Evolutionary conservation across 352 stramenopile genomes (phyloP).

Genomic region (Poterioochromonas sp.): DNA sequence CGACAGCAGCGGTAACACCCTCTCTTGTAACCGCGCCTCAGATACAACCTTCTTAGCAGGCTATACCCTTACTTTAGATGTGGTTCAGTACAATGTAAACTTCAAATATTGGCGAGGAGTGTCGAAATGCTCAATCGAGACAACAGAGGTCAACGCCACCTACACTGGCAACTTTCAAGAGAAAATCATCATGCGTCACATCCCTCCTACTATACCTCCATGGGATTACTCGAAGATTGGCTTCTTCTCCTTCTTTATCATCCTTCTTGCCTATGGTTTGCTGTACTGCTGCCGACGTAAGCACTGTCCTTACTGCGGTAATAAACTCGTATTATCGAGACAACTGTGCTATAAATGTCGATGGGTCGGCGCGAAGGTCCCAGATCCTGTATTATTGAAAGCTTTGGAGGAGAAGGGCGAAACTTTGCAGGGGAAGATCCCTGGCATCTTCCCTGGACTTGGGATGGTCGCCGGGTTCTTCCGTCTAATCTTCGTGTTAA

Average conservation of each 20-base stretch:
- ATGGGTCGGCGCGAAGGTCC: not conserved
- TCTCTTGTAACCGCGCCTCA: not conserved
- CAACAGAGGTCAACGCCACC: not conserved
- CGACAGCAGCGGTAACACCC: not conserved
- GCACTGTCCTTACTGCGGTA: not conserved
- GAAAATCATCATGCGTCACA: conserved; percentile 29
- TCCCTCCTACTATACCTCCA: not conserved
- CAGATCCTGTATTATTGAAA: conserved; percentile 21
- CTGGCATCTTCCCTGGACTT: not conserved
- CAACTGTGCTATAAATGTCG: conserved; percentile 18
- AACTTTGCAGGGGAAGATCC: not conserved
- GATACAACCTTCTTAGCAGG: not conserved
- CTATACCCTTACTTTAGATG: not conserved
- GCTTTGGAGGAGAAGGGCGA: conserved; percentile 22
- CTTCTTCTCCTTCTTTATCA: not conserved
- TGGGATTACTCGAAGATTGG: not conserved
- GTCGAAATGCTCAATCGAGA: not conserved
- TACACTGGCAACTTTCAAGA: not conserved
- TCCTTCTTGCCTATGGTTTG: conserved; percentile 16
- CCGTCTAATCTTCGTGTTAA: no score
- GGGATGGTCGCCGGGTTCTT: not conserved
- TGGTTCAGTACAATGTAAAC: conserved; percentile 7
- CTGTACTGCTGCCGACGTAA: conserved; percentile 16
- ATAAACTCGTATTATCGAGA: conserved; percentile 25
- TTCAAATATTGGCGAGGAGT: conserved; percentile 25